Evolutionary conservation across 2,329 filamentous ascomycete genomes (phyloP).

Genomic region (Aspergillus aculeatinus): DNA sequence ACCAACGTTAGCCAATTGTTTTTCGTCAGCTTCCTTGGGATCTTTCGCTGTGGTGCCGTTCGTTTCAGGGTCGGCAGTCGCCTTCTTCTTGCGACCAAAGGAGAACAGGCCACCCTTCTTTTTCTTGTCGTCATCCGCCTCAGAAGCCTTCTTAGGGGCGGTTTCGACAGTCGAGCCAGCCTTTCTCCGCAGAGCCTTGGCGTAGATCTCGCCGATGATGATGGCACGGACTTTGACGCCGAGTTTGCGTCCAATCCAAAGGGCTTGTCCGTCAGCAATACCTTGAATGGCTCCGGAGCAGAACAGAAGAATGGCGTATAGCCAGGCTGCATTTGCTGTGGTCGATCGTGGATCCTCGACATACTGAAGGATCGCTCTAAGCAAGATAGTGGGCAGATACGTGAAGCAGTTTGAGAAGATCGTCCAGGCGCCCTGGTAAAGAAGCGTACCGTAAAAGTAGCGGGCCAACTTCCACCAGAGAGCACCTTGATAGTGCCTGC

Average conservation of each 20-base stretch:
- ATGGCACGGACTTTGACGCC: conserved; percentile 92
- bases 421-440: conserved; percentile 79
- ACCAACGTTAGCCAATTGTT: conserved; percentile 83
- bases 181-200: conserved; percentile 88
- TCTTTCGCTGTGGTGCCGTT: conserved; percentile 22
- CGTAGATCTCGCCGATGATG: conserved; percentile 95
- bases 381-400: conserved; percentile 85
- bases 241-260: conserved; percentile 92
- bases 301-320: conserved; percentile 89
- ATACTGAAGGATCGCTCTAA: conserved; percentile 89
- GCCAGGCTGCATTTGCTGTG: conserved; percentile 86
- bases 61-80: conserved; percentile 21
- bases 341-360: conserved; percentile 77
- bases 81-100: conserved; percentile 54
- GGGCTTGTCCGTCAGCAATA: conserved; percentile 76
- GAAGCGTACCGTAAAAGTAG: conserved; percentile 75
- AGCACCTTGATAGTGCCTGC: conserved; percentile 75
- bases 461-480: conserved; percentile 77
- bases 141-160: conserved; percentile 61
- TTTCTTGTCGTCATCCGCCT: conserved; percentile 37
- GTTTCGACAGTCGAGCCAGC: conserved; percentile 76
- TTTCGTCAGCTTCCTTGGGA: conserved; percentile 37
- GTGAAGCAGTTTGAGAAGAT: conserved; percentile 77
- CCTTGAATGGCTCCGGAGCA: conserved; percentile 79
- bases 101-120: conserved; percentile 46